Percentiles rank a stretch among this genome's conserved stretches.
Evolutionary conservation across 192 early-diverging fungal species (phyloP).

Genomic region (Backusella tuberculispora): DNA sequence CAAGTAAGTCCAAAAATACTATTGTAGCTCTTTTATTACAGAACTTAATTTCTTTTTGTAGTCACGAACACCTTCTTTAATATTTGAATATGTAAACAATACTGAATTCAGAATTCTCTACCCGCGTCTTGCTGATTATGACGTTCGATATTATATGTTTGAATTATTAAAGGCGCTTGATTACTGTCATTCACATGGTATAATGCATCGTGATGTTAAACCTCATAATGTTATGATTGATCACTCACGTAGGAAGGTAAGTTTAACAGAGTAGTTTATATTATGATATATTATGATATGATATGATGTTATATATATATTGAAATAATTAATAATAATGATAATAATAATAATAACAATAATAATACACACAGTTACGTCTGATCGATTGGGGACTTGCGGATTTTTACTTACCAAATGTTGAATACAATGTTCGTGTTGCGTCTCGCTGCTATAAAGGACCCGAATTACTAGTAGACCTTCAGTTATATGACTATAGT

Average conservation of each 20-base stretch:
- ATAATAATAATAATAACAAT: neutral
- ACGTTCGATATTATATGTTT: constrained; percentile 96
- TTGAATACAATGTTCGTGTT: constrained; percentile 97
- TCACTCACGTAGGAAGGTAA: constrained; percentile 81
- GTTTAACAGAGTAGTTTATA: neutral
- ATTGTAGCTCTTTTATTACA: neutral
- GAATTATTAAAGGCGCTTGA: constrained; percentile 97
- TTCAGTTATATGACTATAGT: constrained; percentile 98
- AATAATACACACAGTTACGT: constrained; percentile 64
- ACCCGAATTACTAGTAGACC: constrained; percentile 97
- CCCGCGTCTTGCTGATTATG: constrained; percentile 90
- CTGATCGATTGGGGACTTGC: constrained; percentile 99
- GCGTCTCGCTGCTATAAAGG: constrained; percentile 99
- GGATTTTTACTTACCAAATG: constrained; percentile 97
- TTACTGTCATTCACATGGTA: constrained; percentile 96
- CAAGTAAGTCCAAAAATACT: constrained; percentile 56
- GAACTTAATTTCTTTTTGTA: constrained; percentile 21
- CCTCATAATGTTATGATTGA: constrained; percentile 99
- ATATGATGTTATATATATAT: neutral
- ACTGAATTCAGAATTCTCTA: constrained; percentile 97
- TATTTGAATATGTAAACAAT: constrained; percentile 98
- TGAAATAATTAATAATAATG: neutral
- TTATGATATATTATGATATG: neutral
- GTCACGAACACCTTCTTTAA: constrained; percentile 96
- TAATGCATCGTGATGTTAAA: constrained; percentile 99